Evolutionary conservation across 2,329 filamentous ascomycete genomes (phyloP), one percentile per base, ranked within the genome.

Genomic region (Aspergillus eucalypticola): DNA sequence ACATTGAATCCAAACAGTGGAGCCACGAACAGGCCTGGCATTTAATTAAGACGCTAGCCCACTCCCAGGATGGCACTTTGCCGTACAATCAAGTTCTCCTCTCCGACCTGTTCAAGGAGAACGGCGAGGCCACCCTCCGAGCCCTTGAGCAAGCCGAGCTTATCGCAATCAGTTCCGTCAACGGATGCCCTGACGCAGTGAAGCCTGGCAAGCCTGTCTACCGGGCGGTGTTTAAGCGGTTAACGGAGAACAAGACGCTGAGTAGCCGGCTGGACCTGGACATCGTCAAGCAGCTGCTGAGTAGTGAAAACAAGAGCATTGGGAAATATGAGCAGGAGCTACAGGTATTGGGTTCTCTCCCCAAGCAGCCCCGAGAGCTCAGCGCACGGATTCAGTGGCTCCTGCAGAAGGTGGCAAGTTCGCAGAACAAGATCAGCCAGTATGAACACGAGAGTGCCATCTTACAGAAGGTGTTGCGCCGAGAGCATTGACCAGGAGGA

Each of bases 11-110:
- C 42, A 84, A 84, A 29, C 84, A 85, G 56, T 98, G 92, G 90
- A 90, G 88, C 0, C 82, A 87, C 4, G 88, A 95, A 71, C 95
- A 98, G 79, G 94, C 92, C 0, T 98, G 95, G 95, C 84, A 89
- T 61, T 79, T 99, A 2, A 88, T 98, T 75, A 93, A 90, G 71
- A 82, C 85, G 29, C 86, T 99, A 13, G 89, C 91, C 0, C 75
- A 84, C n/a, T 79, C 86, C 10, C 86, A 88, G 5, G 82, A 76
- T 41, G 75, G 71, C 3, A 53, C 76, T 3, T 81, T 98, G 0
- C 85, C 90, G 2, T 98, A 96, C 81, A 94, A 96, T 75, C 90
- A 96, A 70, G 82, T 96, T 2, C 79, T 97, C 0, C 84, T 96
- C 2, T 86, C 88, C 3, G 87, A 90, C 58, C 84, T 90, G 0